Evolutionary conservation across 1,284 basidiomycete species (phyloP), one percentile per base, ranked within the genome.

Genomic region (Ustilago sp.): DNA sequence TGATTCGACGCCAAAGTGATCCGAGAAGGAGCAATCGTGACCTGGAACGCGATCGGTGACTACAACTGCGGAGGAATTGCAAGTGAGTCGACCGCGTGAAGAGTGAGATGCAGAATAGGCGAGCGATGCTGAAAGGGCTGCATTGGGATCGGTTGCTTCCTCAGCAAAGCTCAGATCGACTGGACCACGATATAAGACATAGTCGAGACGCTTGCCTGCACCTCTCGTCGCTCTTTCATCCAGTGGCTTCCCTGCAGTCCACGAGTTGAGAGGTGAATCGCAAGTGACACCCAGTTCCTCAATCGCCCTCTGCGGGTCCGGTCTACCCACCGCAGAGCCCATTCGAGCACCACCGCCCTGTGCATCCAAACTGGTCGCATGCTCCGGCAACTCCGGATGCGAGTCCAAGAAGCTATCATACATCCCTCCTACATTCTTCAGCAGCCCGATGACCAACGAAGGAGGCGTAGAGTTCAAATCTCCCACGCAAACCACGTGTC

Each of bases 381-480:
- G 59, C 12, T 79, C 61, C 63, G 80, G 67, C 80, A 86, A 47
- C 79, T 80, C 8, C 53, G 77, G 88, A 74, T 85, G 70, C 41
- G 81, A 55, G 63, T 80, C 79, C 8, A 83, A 75, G 8, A 77
- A 82, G n/a, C 83, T 78, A 60, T 86, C 85, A 28, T 72, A 73
- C 51, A 85, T 39, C 3, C 73, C 74, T 17, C 78, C 84, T 0
- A 83, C 54, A 51, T 92, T 90, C 39, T 90, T 90, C 76, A 99
- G 89, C 81, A 99, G 88, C n/a, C 90, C 89, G 88, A 98, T 94
- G 23, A 93, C 92, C 38, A 98, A 89, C 4, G 93, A 93, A 41
- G 89, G 89, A 0, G 96, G 95, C 56, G 94, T 92, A 65, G 93
- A 94, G 87, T 99, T 99, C 87, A 95, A 93, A 88, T 99, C 97